Evolutionary conservation across 2,329 filamentous ascomycete genomes (phyloP).

Genomic region (Botrytis medusae): DNA sequence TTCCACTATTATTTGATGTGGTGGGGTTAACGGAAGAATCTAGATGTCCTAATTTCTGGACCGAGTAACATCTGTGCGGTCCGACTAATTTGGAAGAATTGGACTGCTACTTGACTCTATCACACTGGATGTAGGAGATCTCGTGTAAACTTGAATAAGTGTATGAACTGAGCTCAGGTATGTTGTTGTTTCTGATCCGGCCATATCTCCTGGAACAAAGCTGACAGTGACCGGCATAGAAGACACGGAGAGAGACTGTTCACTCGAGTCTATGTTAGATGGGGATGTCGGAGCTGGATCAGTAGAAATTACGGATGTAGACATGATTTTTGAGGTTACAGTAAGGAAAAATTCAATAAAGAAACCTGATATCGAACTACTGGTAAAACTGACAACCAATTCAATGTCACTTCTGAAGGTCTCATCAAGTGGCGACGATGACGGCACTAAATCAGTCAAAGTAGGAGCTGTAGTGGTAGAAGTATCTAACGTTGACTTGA

Average conservation of each 20-base stretch:
- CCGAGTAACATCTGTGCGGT: not conserved
- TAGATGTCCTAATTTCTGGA: not conserved
- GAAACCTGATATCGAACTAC: not conserved
- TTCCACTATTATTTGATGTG: not conserved
- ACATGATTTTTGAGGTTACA: not conserved
- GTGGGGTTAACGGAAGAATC: not conserved
- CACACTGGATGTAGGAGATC: not conserved
- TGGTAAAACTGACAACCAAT: not conserved
- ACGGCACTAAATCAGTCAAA: not conserved
- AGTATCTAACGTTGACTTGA: not conserved
- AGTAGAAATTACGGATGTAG: not conserved
- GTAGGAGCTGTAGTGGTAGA: not conserved
- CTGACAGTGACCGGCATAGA: not conserved
- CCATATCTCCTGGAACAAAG: not conserved
- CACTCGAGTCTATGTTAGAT: not conserved
- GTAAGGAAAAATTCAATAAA: not conserved
- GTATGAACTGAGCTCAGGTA: not conserved
- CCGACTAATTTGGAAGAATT: not conserved
- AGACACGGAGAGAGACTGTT: not conserved
- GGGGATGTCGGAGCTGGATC: not conserved
- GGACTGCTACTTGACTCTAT: not conserved
- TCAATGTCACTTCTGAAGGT: not conserved
- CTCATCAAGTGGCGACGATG: not conserved
- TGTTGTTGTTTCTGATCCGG: not conserved
- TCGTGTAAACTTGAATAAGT: not conserved